phyloP scores from a whole-genome alignment of 495 filamentous ascomycete species.

The Acidiella bohemica region DNA sequence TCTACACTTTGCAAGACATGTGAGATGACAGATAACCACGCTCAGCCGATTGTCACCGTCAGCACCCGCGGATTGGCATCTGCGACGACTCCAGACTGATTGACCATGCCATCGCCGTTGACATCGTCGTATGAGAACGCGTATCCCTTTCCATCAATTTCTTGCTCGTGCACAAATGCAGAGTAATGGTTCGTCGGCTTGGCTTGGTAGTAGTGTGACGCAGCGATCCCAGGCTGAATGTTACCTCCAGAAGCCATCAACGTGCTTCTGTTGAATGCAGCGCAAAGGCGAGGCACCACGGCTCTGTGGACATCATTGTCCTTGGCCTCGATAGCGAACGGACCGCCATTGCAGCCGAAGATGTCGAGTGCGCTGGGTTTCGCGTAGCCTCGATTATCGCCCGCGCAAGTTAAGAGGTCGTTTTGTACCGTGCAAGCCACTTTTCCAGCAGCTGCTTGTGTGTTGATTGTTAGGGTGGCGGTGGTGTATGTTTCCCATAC shows the following conservation, averaged over 20 bases:
- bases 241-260: constrained; percentile 31
- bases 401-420: constrained; percentile 26
- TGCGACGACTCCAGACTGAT: constrained; percentile 27
- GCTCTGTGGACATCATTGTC: constrained; percentile 33
- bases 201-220: constrained; percentile 25
- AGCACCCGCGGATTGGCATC: constrained; percentile 20
- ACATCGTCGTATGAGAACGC: constrained; percentile 40
- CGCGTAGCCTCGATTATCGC: constrained; percentile 31
- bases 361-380: constrained; percentile 32
- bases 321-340: constrained; percentile 27
- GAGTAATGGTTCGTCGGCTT: constrained; percentile 33
- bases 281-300: constrained; percentile 38
- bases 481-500: constrained; percentile 31
- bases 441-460: constrained; percentile 27
- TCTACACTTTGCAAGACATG: too few relatives aligned
- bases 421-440: constrained; percentile 29
- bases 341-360: constrained; percentile 37
- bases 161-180: constrained; percentile 33
- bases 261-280: constrained; percentile 34
- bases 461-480: constrained; percentile 30
- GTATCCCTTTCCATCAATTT: constrained; percentile 33
- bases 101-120: constrained; percentile 24
- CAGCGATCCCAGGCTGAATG: constrained; percentile 26
- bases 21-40: too few relatives aligned
- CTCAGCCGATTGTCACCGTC: constrained; percentile 26